phyloP scores from a whole-genome alignment of 306 rosid genomes.

The Trichosanthes cucumerina region DNA sequence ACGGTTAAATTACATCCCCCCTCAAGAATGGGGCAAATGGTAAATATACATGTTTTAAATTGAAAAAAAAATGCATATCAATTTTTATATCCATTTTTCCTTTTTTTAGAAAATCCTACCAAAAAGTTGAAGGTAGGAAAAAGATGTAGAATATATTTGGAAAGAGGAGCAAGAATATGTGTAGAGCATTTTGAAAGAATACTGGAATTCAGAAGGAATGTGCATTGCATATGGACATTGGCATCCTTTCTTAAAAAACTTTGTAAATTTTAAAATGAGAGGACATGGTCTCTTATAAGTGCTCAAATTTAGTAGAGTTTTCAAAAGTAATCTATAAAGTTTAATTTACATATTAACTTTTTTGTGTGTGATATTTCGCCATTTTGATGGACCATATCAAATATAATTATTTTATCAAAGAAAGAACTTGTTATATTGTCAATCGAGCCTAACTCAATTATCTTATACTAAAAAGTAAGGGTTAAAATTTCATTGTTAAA shows the following conservation, averaged over 20 bases:
- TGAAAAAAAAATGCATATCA: background rate
- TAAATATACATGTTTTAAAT: background rate
- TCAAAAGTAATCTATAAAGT: too few species aligned
- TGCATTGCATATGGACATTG: background rate
- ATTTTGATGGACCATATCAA: too few species aligned
- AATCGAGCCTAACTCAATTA: too few species aligned
- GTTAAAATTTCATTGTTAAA: too few species aligned
- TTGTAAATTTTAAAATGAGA: background rate
- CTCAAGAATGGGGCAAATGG: background rate
- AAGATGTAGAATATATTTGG: too few species aligned
- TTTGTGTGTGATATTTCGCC: too few species aligned
- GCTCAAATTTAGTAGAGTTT: background rate
- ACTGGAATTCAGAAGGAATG: background rate
- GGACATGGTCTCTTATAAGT: background rate
- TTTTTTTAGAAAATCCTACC: too few species aligned
- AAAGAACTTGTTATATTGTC: too few species aligned
- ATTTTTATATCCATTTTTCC: background rate
- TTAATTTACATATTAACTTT: too few species aligned
- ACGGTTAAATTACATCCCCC: background rate
- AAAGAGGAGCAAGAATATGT: background rate
- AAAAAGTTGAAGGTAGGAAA: background rate
- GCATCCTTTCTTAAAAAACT: background rate
- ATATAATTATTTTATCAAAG: too few species aligned
- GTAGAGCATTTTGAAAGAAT: background rate
- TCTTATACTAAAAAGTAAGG: too few species aligned